Conservation (phyloP, 208 protist genomes). For the Vickermania spadyakhi region DNA sequence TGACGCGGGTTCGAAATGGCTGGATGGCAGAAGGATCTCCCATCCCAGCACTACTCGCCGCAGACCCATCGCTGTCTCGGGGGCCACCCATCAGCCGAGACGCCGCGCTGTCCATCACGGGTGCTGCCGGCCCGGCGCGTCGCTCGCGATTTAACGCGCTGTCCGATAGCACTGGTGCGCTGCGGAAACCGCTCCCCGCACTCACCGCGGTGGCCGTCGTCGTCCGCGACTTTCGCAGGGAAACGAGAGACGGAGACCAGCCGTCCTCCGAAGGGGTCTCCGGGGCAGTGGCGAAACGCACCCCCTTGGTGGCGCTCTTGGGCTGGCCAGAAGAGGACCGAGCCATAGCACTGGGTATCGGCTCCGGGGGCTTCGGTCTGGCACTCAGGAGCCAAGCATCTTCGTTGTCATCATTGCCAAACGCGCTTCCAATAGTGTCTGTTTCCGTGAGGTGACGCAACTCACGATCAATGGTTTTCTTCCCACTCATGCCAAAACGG, state of each 20-base stretch:
- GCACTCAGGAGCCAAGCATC: neutral
- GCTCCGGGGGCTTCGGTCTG: neutral
- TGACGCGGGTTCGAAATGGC: neutral
- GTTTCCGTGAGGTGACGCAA: slow-evolving; percentile 1
- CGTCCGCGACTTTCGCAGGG: neutral
- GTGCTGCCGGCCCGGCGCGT: neutral
- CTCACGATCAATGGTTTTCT: neutral
- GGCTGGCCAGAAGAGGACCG: neutral
- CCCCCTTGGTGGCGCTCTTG: neutral
- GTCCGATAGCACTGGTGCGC: neutral
- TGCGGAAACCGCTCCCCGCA: neutral
- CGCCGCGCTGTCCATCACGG: neutral
- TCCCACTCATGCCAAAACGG: slow-evolving; percentile 25
- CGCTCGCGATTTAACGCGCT: neutral
- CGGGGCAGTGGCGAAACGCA: neutral
- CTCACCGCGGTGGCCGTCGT: neutral
- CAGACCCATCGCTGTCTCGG: neutral
- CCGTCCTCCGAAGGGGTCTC: neutral
- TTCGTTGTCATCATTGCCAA: neutral
- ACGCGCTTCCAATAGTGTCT: neutral
- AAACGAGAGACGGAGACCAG: too few species aligned
- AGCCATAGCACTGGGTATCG: neutral
- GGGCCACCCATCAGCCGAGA: neutral
- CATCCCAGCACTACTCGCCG: neutral
- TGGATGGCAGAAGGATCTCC: neutral